Conservation (phyloP, 352 stramenopile species). For the Phytophthora gonapodyides region DNA sequence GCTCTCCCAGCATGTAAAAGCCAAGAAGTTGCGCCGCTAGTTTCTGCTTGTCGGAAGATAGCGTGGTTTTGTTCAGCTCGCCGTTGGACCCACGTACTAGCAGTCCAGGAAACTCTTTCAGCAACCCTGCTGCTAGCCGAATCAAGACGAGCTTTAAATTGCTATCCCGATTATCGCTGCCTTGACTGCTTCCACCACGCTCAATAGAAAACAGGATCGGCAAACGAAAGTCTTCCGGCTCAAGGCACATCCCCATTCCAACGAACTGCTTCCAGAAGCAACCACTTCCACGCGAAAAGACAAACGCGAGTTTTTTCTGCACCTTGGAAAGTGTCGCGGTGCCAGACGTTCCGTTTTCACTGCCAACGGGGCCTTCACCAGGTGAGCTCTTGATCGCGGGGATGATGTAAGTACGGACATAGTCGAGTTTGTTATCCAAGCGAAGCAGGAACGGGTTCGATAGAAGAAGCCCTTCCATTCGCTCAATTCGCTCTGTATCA, state of each 20-base stretch:
- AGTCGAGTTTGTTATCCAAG: conserved; percentile 71
- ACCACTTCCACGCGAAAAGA: conserved; percentile 32
- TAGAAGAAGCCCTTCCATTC: conserved; percentile 56
- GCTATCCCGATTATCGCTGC: conserved; percentile 17
- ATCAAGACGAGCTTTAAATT: conserved; percentile 52
- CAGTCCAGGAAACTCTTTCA: conserved; percentile 41
- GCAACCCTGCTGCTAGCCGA: conserved; percentile 36
- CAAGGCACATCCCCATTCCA: conserved; percentile 36
- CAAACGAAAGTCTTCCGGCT: conserved; percentile 52
- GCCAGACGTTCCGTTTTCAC: conserved; percentile 10
- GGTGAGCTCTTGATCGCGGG: conserved; percentile 30
- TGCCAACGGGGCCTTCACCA: conserved; percentile 4
- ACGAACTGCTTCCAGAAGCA: conserved; percentile 63
- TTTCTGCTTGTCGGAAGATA: conserved; percentile 26
- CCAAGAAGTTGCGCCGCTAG: conserved; percentile 35
- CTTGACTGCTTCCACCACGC: conserved; percentile 13
- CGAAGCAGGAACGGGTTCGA: conserved; percentile 58
- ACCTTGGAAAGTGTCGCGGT: background rate
- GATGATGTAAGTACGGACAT: conserved; percentile 48
- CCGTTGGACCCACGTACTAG: conserved; percentile 21
- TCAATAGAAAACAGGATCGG: conserved; percentile 49
- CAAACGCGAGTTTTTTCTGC: conserved; percentile 44
- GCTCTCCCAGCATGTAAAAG: conserved; percentile 66
- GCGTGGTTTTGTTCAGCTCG: background rate
- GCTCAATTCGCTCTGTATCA: conserved; percentile 50